Evolutionary conservation across 208 protist genomes (phyloP).

Genomic region (Vickermania ingenoplastis): DNA sequence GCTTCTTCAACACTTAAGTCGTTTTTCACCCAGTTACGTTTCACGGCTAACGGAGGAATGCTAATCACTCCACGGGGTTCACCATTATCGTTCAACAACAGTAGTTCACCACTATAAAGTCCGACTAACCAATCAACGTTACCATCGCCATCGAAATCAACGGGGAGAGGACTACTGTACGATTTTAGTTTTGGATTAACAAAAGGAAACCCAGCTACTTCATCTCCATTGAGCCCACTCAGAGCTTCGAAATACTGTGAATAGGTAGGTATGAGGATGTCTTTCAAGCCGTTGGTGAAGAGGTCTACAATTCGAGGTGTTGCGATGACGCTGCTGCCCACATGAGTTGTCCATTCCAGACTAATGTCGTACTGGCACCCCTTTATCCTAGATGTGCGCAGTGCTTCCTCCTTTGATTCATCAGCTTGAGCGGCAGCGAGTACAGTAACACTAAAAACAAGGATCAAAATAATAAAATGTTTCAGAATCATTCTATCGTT

Average conservation of each 20-base stretch:
- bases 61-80: slow-evolving; percentile 34
- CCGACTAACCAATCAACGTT: slow-evolving; percentile 75
- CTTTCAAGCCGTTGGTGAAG: slow-evolving; percentile 63
- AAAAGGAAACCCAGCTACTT: slow-evolving; percentile 77
- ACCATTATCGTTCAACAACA: slow-evolving; percentile 67
- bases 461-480: neutral
- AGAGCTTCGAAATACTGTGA: slow-evolving; percentile 66
- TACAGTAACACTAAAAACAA: neutral
- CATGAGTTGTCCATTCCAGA: slow-evolving; percentile 67
- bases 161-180: slow-evolving; percentile 66
- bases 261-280: slow-evolving; percentile 74
- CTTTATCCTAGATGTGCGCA: slow-evolving; percentile 4
- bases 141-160: slow-evolving; percentile 79
- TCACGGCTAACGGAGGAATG: slow-evolving; percentile 70
- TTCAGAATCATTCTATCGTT: neutral
- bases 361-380: slow-evolving; percentile 38
- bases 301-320: slow-evolving; percentile 78
- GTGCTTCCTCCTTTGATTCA: neutral
- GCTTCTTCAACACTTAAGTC: slow-evolving; percentile 6
- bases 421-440: neutral
- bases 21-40: slow-evolving; percentile 66
- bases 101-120: slow-evolving; percentile 79
- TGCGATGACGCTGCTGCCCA: slow-evolving; percentile 67
- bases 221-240: slow-evolving; percentile 31
- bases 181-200: slow-evolving; percentile 64